These are phyloP conservation scores for Vanderwaltozyma polyspora DNA, from an alignment of 805 yeast genomes.

Conservation along the genomic window DNA sequence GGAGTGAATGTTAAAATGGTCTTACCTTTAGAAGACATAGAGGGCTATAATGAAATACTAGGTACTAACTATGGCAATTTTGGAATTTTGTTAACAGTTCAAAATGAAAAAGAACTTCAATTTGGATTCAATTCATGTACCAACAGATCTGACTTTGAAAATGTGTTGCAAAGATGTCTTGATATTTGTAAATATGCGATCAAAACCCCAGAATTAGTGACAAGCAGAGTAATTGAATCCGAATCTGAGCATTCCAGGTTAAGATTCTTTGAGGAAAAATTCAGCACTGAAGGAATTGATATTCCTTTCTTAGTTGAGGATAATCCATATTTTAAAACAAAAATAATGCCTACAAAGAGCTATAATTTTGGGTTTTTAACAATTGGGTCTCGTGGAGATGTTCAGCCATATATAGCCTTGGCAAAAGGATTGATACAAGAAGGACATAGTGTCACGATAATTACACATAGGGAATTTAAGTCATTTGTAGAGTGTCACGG, in stretches of 20 bases:
- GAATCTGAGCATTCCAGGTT: constrained; percentile 44
- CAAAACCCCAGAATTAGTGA: no score
- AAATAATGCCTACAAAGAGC: constrained; percentile 41
- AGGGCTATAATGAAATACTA: constrained; percentile 41
- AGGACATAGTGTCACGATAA: constrained; percentile 77
- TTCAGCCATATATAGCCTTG: constrained; percentile 90
- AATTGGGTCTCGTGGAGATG: constrained; percentile 94
- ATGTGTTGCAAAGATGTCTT: constrained; percentile 38
- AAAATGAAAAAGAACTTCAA: constrained; percentile 66
- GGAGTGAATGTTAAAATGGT: constrained; percentile 74
- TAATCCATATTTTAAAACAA: constrained; percentile 42
- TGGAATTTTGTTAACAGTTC: constrained; percentile 58
- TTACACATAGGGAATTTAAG: constrained; percentile 74
- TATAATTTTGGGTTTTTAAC: constrained; percentile 62
- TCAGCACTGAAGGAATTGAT: constrained; percentile 50
- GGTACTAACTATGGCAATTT: constrained; percentile 61
- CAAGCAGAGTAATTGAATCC: constrained; percentile 6
- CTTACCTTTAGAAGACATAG: constrained; percentile 64
- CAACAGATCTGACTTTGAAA: constrained; percentile 62
- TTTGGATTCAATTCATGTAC: constrained; percentile 71
- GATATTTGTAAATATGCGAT: constrained; percentile 24
- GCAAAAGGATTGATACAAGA: constrained; percentile 67
- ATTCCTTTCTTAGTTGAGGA: constrained; percentile 62
- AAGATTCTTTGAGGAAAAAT: constrained; percentile 54
- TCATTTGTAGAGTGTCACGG: constrained; percentile 63